Evolutionary conservation across 139 green algal genomes (phyloP).

Genomic region (Coelastrella sp.): DNA sequence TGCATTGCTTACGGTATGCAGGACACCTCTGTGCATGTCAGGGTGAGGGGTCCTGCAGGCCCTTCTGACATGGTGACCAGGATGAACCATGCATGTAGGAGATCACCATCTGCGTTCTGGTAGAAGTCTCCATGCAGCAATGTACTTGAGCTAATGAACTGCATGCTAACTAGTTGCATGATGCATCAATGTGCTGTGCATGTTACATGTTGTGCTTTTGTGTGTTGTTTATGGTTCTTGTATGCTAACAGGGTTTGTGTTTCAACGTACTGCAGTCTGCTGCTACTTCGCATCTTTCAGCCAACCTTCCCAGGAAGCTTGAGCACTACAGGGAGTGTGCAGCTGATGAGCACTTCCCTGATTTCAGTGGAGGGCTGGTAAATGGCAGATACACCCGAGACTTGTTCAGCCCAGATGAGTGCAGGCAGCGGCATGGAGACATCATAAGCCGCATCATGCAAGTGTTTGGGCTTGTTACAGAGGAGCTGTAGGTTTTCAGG

Average conservation of each 20-base stretch:
- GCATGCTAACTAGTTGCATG: too few relatives aligned
- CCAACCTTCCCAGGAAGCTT: conserved; percentile 32
- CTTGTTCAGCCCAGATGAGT: conserved; percentile 69
- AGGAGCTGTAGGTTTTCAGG: neutral
- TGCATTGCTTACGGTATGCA: too few relatives aligned
- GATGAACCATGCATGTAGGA: neutral
- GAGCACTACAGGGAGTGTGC: conserved; percentile 5
- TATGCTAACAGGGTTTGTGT: neutral
- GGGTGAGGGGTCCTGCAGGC: neutral
- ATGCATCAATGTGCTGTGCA: too few relatives aligned
- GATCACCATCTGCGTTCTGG: too few relatives aligned
- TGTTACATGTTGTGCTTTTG: too few relatives aligned
- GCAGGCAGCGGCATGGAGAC: conserved; percentile 53
- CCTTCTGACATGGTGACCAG: neutral
- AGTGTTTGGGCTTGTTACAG: neutral
- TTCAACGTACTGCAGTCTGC: conserved; percentile 13
- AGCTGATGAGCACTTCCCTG: conserved; percentile 23
- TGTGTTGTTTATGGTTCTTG: too few relatives aligned
- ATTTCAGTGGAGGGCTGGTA: conserved; percentile 48
- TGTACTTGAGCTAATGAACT: too few relatives aligned
- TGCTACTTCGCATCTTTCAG: conserved; percentile 12
- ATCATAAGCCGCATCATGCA: conserved; percentile 43
- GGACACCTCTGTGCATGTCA: too few relatives aligned
- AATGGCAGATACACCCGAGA: conserved; percentile 54
- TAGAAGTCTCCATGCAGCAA: too few relatives aligned